Evolutionary conservation across 2,329 filamentous ascomycete species (phyloP), one percentile per base, ranked within the genome.

Genomic region (Ceratocystis albifundus): DNA sequence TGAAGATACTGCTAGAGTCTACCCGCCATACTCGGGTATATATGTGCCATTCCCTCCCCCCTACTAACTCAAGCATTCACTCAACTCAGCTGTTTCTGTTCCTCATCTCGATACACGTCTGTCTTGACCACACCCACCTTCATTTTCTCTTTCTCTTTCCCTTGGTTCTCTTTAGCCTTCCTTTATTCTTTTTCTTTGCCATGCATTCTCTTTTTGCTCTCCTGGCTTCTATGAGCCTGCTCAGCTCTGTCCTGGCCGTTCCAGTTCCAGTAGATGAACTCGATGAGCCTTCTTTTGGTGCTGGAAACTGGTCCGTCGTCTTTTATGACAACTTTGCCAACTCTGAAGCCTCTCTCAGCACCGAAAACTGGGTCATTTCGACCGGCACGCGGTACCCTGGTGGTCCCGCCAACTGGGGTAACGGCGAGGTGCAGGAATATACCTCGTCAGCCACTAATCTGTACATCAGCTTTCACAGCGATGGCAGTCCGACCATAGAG

Each of bases 391-490:
- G 70, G 8, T 82, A 82, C 69, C 74, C 77, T 1, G 76, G 76
- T n/a, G 79, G 79, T 0, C 72, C 78, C 0, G 65, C 71, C 6
- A 73, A 77, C 68, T 82, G 80, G 79, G 79, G 80, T 62, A 82
- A 80, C 3, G 74, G 76, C 66, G 80, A 82, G 70, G 73, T 77
- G 20, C 73, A 82, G 71, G 75, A 73, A 0, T 81, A 81, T 72
- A 80, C 78, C 25, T 70, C 71, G 59, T 72, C 72, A 44, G 44
- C 69, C 12, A 67, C 70, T 53, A 82, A 82, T 71, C 69, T 80
- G 55, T 73, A 70, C 66, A 72, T 80, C 68, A 65, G 61, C 57
- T 17, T 25, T 6, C 28, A 48, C 22, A 57, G 46, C 64, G 76
- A 76, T 12, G 67, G 70, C 6, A 28, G 50, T 44, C 20, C 46